Base-by-base conservation (phyloP, 75 land plant species). In the Sequoiadendron giganteum region DNA sequence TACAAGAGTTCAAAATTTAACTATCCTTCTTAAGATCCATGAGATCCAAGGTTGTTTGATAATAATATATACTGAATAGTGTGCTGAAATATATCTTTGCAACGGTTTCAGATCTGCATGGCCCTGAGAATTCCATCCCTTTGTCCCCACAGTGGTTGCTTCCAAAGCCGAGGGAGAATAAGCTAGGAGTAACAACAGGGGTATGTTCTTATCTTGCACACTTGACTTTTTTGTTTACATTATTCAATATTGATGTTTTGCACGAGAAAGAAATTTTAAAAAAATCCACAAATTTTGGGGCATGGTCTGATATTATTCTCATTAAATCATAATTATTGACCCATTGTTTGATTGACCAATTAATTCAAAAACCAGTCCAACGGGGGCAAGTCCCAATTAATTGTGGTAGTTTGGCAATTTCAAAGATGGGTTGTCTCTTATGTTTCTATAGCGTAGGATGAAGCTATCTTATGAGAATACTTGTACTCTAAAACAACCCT, bases 71-170 rank as follows among this genome's bases (percentile, higher is more conserved):
- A 1, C 32, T 73, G 38, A 82, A 82, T 79, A 5, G 2, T 47
- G 15, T 82, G 32, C 32, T 16, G 25, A 81, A 10, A 28, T 43
- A 79, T 78, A 76, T 49, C 32, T 87, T 30, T 87, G 78, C 49
- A 34, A 72, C 87, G 49, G 80, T 49, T 92, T 89, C 98, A 95
- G 98, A 95, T 91, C 73, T 93, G 54, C 93, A 91, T 81, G 95
- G 94, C 38, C 73, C 93, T 84, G 96, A 96, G 72, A 93, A 87
- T 88, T 80, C 90, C 45, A 90, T 96, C 83, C 99, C 99, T 34
- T 99, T 98, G 85, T 97, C 99, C 78, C 99, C 99, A 38, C 99
- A 98, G 90, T 98, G 99, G 99, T 95, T 98, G 85, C 91, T 93
- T 28, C 90, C 99, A 77, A 98, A 98, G 89, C 86, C 94, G 40